These are phyloP conservation scores for Macrophomina tecta DNA, from an alignment of 2,329 filamentous ascomycete species.

Conservation along the genomic window DNA sequence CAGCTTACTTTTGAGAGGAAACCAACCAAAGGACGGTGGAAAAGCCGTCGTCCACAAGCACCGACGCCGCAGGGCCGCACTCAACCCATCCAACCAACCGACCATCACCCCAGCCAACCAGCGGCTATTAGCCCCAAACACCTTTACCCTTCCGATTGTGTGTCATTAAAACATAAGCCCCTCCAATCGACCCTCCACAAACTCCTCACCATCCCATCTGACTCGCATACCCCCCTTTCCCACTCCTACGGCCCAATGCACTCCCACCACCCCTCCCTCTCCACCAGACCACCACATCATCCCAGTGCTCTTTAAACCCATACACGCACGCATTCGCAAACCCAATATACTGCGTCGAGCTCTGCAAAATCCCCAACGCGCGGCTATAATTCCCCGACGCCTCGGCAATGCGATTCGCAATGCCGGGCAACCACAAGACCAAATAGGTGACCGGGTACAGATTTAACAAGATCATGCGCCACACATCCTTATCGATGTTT, in stretches of 20 bases:
- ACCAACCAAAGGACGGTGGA: too few species aligned
- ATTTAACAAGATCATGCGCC: constrained; percentile 42
- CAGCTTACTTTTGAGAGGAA: too few species aligned
- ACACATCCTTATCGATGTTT: constrained; percentile 32
- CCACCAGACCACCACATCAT: constrained; percentile 10
- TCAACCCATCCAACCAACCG: too few species aligned
- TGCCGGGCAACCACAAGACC: constrained; percentile 43
- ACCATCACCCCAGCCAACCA: neutral
- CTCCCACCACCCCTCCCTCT: neutral
- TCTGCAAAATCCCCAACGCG: constrained; percentile 33
- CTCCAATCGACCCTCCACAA: neutral
- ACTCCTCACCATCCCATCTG: neutral
- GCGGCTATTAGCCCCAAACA: neutral
- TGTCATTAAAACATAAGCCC: neutral
- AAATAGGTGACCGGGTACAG: constrained; percentile 44
- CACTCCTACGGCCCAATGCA: too few species aligned
- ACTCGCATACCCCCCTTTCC: neutral
- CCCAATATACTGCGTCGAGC: constrained; percentile 36
- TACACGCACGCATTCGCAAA: constrained; percentile 35
- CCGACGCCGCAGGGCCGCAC: too few species aligned
- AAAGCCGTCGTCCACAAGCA: too few species aligned
- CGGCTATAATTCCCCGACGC: constrained; percentile 4
- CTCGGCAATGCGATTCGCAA: constrained; percentile 36
- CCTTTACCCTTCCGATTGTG: neutral
- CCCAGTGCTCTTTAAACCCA: constrained; percentile 32